Conservation (phyloP, 164 flowering plant species). For the Umbellularia californica region DNA sequence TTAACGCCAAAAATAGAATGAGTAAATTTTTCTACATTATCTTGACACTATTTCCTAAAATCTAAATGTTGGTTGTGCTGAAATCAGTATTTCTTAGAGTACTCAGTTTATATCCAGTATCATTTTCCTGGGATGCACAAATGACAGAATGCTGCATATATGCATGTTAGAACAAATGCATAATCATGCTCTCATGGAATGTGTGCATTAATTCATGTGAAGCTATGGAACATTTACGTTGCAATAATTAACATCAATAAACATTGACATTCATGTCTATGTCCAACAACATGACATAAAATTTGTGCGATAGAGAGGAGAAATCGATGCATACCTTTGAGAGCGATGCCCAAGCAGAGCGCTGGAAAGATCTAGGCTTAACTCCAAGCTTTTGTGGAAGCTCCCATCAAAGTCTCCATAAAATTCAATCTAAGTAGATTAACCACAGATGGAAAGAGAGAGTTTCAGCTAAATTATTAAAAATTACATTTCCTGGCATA, state of each 20-base stretch:
- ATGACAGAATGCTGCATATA: not conserved
- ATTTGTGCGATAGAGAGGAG: not conserved
- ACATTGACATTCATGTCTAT: not conserved
- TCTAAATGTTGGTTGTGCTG: not conserved
- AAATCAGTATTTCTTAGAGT: not conserved
- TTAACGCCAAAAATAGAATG: too few relatives aligned
- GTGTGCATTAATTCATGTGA: not conserved
- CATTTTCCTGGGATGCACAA: not conserved
- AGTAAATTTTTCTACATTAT: too few relatives aligned
- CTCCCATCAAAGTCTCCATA: constrained; percentile 97
- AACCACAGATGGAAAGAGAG: not conserved
- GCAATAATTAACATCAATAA: not conserved
- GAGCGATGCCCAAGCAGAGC: constrained; percentile 95
- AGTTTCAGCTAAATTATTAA: not conserved
- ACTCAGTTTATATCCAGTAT: not conserved
- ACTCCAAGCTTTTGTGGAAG: constrained; percentile 83
- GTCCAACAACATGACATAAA: not conserved
- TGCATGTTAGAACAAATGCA: not conserved
- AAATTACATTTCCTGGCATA: not conserved
- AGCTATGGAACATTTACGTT: not conserved
- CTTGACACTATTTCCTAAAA: not conserved
- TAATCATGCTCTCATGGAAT: not conserved
- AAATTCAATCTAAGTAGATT: constrained; percentile 67
- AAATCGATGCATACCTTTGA: constrained; percentile 49
- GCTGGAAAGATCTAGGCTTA: constrained; percentile 63